Evolutionary conservation across 208 protist species (phyloP).

Genomic region (Lotmaria passim): DNA sequence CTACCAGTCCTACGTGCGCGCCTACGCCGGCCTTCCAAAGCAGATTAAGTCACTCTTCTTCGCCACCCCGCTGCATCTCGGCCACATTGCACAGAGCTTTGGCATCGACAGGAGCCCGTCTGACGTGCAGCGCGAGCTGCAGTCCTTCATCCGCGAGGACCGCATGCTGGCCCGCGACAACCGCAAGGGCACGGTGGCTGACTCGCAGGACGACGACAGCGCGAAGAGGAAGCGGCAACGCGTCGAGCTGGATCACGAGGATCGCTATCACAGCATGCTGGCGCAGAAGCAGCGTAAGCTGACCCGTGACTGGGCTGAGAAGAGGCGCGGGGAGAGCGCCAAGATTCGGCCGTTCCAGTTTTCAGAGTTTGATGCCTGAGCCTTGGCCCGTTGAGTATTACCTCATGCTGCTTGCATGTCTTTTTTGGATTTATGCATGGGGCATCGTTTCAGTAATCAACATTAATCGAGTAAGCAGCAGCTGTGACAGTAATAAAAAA

Average conservation of each 20-base stretch:
- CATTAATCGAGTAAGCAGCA: constrained; percentile 1
- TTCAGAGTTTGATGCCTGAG: constrained; percentile 80
- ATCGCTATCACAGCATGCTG: constrained; percentile 75
- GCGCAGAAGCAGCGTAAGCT: constrained; percentile 84
- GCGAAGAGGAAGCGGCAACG: constrained; percentile 56
- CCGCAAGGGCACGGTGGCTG: constrained; percentile 42
- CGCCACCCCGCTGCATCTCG: constrained; percentile 94
- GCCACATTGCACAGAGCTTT: constrained; percentile 94
- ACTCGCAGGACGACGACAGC: constrained; percentile 20
- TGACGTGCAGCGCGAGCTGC: constrained; percentile 74
- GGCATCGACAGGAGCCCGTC: constrained; percentile 88
- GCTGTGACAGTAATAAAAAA: background rate
- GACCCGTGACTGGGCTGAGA: constrained; percentile 79
- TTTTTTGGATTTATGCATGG: background rate
- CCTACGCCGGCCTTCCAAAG: constrained; percentile 93
- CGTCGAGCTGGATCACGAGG: constrained; percentile 77
- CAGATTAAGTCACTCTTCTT: constrained; percentile 62
- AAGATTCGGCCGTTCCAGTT: constrained; percentile 74
- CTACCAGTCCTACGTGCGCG: constrained; percentile 97
- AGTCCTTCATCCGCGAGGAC: constrained; percentile 70
- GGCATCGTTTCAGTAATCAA: background rate
- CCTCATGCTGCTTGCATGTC: background rate
- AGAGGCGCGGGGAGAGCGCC: constrained; percentile 53
- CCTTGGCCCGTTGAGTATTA: background rate
- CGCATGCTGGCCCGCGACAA: constrained; percentile 66